These are phyloP conservation scores for Tetracladium maxilliforme DNA, from an alignment of 2,329 filamentous ascomycete genomes.

Conservation along the genomic window DNA sequence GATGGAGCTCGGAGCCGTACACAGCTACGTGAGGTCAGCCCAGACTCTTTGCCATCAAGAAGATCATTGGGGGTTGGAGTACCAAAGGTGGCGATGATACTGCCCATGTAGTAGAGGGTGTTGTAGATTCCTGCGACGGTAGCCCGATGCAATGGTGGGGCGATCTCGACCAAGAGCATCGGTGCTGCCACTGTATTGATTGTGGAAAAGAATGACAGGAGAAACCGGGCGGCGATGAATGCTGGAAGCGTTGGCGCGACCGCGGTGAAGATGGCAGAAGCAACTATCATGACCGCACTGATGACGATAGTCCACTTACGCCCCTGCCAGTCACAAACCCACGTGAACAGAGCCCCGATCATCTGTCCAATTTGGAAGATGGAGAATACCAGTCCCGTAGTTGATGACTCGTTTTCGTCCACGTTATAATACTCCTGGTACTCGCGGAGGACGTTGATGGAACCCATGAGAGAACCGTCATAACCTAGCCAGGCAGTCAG, in stretches of 20 bases:
- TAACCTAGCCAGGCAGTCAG: constrained; percentile 11
- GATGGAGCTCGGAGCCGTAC: constrained; percentile 7
- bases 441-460: constrained; percentile 25
- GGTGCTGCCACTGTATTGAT: constrained; percentile 41
- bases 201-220: constrained; percentile 36
- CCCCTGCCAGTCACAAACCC: constrained; percentile 28
- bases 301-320: constrained; percentile 30
- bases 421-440: constrained; percentile 23
- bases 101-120: constrained; percentile 27
- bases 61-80: constrained; percentile 7
- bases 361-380: constrained; percentile 26
- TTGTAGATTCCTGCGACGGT: constrained; percentile 39
- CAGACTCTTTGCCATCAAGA: not conserved
- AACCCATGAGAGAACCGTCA: constrained; percentile 24
- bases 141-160: constrained; percentile 41
- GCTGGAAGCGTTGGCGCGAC: too few species aligned
- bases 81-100: constrained; percentile 25
- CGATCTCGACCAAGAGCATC: constrained; percentile 43
- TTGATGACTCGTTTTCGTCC: constrained; percentile 17
- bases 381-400: constrained; percentile 19
- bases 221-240: constrained; percentile 36
- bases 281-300: too few species aligned
- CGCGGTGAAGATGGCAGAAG: too few species aligned
- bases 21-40: not conserved
- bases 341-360: constrained; percentile 25